A percentile compares a stretch with the other conserved stretches of the same genome.
Evolutionary conservation across 202 grass and related monocot species (phyloP).

Genomic region (Hordeum pubiflorum): DNA sequence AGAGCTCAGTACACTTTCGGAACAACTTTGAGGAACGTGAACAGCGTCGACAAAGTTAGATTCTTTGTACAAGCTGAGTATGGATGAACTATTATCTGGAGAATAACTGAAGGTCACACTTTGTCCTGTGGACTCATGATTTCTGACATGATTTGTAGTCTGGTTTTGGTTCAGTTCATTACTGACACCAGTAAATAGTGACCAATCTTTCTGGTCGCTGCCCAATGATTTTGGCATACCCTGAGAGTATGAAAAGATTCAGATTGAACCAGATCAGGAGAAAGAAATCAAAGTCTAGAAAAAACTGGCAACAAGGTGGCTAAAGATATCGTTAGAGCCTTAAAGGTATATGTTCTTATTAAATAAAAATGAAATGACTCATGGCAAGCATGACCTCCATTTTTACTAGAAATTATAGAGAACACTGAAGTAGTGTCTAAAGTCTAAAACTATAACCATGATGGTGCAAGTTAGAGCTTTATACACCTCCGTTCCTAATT

Average conservation of each 20-base stretch:
- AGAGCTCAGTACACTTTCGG: slow-evolving; percentile 22
- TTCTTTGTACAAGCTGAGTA: slow-evolving; percentile 38
- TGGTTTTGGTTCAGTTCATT: slow-evolving; percentile 17
- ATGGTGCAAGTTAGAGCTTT: not conserved
- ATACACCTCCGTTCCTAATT: not conserved
- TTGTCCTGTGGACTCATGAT: not conserved
- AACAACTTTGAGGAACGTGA: not conserved
- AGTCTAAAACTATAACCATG: not conserved
- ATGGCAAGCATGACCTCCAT: not conserved
- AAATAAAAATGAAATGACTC: not conserved
- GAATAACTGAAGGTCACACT: not conserved
- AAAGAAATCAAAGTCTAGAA: not conserved
- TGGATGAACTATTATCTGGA: slow-evolving; percentile 11
- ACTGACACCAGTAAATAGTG: slow-evolving; percentile 19
- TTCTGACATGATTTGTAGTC: slow-evolving; percentile 1
- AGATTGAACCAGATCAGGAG: slow-evolving; percentile 4
- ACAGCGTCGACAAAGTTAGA: not conserved
- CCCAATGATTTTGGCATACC: slow-evolving; percentile 12
- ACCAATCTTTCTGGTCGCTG: slow-evolving; percentile 30
- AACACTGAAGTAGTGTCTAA: not conserved
- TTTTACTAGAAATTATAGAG: not conserved
- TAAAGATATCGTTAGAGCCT: not conserved
- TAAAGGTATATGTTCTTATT: not conserved
- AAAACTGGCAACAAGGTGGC: not conserved
- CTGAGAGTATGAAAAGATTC: not conserved